phyloP scores from a whole-genome alignment of 345 rosid species.

The Schrenkiella parvula region DNA sequence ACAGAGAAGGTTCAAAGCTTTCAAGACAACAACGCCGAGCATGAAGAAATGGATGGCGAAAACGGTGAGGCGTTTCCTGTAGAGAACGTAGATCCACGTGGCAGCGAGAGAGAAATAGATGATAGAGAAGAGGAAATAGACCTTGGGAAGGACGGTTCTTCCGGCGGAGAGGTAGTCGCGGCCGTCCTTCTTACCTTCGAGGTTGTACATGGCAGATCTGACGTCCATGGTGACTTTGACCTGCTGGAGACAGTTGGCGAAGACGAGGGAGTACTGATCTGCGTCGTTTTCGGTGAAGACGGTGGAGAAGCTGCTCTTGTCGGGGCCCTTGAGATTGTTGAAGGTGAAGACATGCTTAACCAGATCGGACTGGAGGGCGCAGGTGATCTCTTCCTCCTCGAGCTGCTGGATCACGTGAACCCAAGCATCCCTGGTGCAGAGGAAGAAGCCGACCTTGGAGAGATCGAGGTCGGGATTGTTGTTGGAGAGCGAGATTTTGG shows the following conservation, averaged over 20 bases:
- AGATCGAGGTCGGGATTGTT: constrained; percentile 58
- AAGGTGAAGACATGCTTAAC: constrained; percentile 64
- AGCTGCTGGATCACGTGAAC: constrained; percentile 69
- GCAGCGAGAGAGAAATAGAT: constrained; percentile 61
- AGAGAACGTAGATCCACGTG: constrained; percentile 67
- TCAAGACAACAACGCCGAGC: constrained; percentile 74
- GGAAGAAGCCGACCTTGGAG: constrained; percentile 83
- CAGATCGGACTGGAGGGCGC: constrained; percentile 66
- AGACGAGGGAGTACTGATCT: constrained; percentile 74
- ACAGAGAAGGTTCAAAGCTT: constrained; percentile 63
- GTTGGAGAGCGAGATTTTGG: constrained; percentile 49
- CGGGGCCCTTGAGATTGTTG: constrained; percentile 42
- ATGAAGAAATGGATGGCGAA: constrained; percentile 86
- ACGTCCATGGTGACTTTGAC: constrained; percentile 75
- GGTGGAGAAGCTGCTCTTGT: constrained; percentile 17
- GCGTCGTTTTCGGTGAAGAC: constrained; percentile 44
- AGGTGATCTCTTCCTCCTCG: constrained; percentile 65
- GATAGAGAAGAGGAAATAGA: constrained; percentile 68
- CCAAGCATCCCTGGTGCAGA: constrained; percentile 86
- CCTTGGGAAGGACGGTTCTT: constrained; percentile 68
- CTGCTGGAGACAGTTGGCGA: constrained; percentile 74
- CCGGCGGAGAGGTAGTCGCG: constrained; percentile 94
- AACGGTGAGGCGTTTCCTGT: constrained; percentile 70
- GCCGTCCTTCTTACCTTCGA: constrained; percentile 48
- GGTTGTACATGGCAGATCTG: constrained; percentile 79